phyloP scores from a whole-genome alignment of 192 early-diverging fungal species.

The Geosiphon pyriformis region DNA sequence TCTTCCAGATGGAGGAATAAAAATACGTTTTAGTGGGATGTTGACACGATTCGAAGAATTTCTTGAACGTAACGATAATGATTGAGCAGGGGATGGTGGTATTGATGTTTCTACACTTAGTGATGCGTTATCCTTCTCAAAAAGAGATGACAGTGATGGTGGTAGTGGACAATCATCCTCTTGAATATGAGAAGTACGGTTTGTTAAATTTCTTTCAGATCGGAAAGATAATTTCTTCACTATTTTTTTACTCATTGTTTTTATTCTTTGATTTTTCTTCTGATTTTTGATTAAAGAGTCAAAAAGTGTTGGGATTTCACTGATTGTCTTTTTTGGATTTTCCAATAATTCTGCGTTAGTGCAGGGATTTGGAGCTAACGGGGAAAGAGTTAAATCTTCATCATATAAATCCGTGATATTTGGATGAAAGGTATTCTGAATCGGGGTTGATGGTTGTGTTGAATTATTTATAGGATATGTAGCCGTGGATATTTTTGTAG shows the following conservation, averaged over 20 bases:
- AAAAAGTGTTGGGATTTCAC: not conserved
- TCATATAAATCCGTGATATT: too few relatives aligned
- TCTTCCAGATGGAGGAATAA: not conserved
- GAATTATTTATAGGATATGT: not conserved
- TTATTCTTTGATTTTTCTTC: constrained; percentile 2
- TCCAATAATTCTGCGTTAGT: too few relatives aligned
- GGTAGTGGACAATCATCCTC: not conserved
- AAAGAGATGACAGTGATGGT: not conserved
- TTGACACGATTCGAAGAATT: not conserved
- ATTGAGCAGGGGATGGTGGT: constrained; percentile 12
- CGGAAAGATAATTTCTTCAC: not conserved
- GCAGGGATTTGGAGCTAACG: too few relatives aligned
- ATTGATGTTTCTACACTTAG: constrained; percentile 5
- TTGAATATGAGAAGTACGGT: not conserved
- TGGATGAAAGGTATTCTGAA: too few relatives aligned
- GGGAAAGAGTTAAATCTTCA: too few relatives aligned
- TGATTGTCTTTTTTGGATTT: not conserved
- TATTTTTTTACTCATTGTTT: not conserved
- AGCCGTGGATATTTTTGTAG: too few relatives aligned
- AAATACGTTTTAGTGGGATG: constrained; percentile 1
- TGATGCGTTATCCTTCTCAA: constrained; percentile 9
- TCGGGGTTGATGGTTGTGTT: not conserved
- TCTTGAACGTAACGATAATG: not conserved
- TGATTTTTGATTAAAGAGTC: not conserved
- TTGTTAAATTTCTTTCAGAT: not conserved